Evolutionary conservation across 257 asterid genomes (phyloP).

Genomic region (Nicotiana obtusifolia): DNA sequence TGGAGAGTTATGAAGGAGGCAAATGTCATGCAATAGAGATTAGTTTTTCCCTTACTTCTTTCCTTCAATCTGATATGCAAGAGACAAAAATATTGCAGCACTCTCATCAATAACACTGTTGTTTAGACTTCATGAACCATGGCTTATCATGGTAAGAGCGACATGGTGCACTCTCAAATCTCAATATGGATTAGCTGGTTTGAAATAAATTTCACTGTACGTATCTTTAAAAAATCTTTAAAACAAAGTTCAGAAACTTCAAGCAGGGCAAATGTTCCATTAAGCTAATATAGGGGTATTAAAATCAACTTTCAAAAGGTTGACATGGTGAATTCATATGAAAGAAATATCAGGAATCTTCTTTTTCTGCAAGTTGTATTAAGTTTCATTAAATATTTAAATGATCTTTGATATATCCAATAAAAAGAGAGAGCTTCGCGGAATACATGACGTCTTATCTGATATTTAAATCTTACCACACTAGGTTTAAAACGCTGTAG

Average conservation of each 20-base stretch:
- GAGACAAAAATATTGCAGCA: not conserved
- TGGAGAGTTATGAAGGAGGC: not conserved
- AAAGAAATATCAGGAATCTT: not conserved
- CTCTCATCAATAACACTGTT: not conserved
- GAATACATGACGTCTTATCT: not conserved
- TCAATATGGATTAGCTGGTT: not conserved
- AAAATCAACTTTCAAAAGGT: not conserved
- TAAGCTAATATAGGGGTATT: not conserved
- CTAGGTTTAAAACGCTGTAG: not conserved
- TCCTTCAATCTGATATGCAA: conserved; percentile 3
- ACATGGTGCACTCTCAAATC: not conserved
- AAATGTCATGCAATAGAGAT: not conserved
- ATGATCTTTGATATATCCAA: no score
- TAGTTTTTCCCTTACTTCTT: not conserved
- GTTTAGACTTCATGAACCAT: not conserved
- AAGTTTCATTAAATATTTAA: no score
- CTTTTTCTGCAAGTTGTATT: not conserved
- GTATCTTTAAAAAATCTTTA: not conserved
- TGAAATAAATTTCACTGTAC: no score
- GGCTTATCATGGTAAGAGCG: not conserved
- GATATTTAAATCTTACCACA: not conserved
- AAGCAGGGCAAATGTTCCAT: not conserved
- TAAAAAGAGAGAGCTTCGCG: not conserved
- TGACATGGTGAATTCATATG: not conserved
- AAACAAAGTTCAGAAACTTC: not conserved